Evolutionary conservation across 441 rosid species (phyloP).

Genomic region (Pelargonium citronellum): DNA sequence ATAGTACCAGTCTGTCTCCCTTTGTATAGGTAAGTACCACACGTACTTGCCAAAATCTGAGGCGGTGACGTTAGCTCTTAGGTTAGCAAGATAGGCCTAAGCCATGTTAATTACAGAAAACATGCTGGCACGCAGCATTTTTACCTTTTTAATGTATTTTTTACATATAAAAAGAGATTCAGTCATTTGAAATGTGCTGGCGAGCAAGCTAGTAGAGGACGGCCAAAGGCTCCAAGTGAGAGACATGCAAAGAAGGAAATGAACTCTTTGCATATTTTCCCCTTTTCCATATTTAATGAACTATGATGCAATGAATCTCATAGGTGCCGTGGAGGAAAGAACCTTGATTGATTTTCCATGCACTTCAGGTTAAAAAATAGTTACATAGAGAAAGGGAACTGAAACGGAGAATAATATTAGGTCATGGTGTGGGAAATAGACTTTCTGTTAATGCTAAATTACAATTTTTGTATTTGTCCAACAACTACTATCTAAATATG

Average conservation of each 20-base stretch:
- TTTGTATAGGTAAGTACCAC: no score
- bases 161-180: no score
- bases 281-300: not conserved
- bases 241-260: no score
- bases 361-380: conserved; percentile 18
- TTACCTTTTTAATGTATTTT: no score
- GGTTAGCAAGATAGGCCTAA: not conserved
- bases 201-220: no score
- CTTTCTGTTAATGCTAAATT: conserved; percentile 12
- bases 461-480: conserved; percentile 20
- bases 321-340: not conserved
- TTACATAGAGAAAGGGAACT: not conserved
- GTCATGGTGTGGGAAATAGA: conserved; percentile 20
- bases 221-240: no score
- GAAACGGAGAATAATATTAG: conserved; percentile 10
- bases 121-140: no score
- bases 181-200: no score
- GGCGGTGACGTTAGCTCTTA: not conserved
- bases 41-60: no score
- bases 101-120: no score
- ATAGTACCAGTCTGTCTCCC: no score
- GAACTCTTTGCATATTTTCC: not conserved
- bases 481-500: conserved; percentile 19
- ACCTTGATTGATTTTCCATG: conserved; percentile 14
- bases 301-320: not conserved